Percentiles rank a stretch among this genome's conserved stretches.
These are phyloP conservation scores for Tetrahymena malaccensis DNA, from an alignment of 73 alveolate genomes.

Conservation along the genomic window DNA sequence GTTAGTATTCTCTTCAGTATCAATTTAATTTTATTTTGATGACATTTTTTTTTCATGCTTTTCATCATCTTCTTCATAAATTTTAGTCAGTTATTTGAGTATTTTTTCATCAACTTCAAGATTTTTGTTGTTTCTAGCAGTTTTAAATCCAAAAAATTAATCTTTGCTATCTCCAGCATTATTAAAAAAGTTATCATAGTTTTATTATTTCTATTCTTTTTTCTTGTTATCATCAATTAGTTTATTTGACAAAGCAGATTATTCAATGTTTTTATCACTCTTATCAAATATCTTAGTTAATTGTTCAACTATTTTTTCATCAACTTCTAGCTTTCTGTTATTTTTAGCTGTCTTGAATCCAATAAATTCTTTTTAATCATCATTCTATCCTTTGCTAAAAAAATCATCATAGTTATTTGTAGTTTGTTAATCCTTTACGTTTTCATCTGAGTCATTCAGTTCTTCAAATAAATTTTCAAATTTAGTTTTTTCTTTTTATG, in stretches of 20 bases:
- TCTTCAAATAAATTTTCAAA: no score
- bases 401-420: neutral
- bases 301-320: neutral
- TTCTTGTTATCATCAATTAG: neutral
- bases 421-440: no score
- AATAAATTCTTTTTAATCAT: neutral
- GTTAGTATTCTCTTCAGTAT: neutral
- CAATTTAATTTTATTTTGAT: no score
- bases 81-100: neutral
- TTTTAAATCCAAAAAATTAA: neutral
- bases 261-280: neutral
- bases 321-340: neutral
- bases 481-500: no score
- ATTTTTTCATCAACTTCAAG: neutral
- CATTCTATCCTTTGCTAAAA: neutral
- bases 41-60: no score
- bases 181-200: no score
- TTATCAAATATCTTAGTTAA: neutral
- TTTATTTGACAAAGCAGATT: neutral
- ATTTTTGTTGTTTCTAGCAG: neutral
- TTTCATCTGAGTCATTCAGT: neutral
- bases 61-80: neutral
- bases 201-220: neutral
- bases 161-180: neutral
- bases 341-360: neutral